phyloP scores from a whole-genome alignment of 495 filamentous ascomycete genomes.

The Lasiosphaeria hispida region DNA sequence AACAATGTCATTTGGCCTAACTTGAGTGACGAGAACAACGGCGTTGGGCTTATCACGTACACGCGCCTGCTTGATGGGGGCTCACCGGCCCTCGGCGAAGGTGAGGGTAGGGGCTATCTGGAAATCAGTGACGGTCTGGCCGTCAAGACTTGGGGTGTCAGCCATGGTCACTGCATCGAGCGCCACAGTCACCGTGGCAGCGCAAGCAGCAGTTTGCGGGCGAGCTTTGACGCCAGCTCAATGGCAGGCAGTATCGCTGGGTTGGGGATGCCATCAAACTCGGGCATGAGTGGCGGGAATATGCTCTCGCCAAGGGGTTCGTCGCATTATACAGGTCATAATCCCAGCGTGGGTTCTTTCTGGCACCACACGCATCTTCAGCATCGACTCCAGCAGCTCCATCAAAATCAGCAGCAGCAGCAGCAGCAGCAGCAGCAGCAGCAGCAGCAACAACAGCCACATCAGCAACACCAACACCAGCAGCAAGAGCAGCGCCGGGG shows the following conservation, averaged over 20 bases:
- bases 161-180: conserved; percentile 84
- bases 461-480: conserved; percentile 9
- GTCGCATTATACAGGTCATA: conserved; percentile 11
- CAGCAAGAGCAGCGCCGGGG: conserved; percentile 16
- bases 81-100: conserved; percentile 73
- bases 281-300: neutral
- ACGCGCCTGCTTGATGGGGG: conserved; percentile 86
- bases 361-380: too few relatives aligned
- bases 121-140: conserved; percentile 78
- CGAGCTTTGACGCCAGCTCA: conserved; percentile 35
- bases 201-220: conserved; percentile 34
- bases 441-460: conserved; percentile 24
- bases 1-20: conserved; percentile 99
- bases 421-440: conserved; percentile 18
- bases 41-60: conserved; percentile 88
- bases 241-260: neutral
- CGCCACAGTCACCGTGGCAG: conserved; percentile 62
- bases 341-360: neutral
- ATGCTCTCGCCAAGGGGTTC: conserved; percentile 1
- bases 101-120: conserved; percentile 73
- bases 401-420: too few relatives aligned
- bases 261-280: neutral
- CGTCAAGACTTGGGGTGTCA: conserved; percentile 75
- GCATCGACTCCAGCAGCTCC: too few relatives aligned
- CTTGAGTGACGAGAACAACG: conserved; percentile 91